Conservation (phyloP, 306 rosid species). For the Oxytropis ochrocephala region DNA sequence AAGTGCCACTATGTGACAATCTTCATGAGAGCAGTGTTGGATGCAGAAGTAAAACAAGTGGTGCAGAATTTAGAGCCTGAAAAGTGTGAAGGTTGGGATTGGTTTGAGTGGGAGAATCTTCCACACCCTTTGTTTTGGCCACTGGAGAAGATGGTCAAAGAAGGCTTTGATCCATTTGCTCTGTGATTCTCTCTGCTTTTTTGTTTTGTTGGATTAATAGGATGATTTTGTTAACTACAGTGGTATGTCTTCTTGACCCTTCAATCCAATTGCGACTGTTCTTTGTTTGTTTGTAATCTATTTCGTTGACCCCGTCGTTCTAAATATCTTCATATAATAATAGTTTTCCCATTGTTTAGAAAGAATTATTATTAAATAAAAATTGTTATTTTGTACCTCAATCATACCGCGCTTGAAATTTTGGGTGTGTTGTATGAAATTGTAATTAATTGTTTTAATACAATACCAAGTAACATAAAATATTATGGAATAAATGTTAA, state of each 20-base stretch:
- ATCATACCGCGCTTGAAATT: too few relatives aligned
- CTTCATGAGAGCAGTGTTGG: conserved; percentile 41
- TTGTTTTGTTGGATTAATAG: not conserved
- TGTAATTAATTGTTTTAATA: too few relatives aligned
- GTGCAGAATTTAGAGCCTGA: conserved; percentile 57
- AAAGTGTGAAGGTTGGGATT: conserved; percentile 77
- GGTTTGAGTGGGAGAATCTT: conserved; percentile 55
- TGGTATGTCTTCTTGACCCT: not conserved
- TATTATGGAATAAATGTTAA: too few relatives aligned
- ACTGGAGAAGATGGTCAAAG: conserved; percentile 34
- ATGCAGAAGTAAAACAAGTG: conserved; percentile 19
- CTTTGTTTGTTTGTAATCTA: too few relatives aligned
- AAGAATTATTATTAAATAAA: too few relatives aligned
- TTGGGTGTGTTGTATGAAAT: too few relatives aligned
- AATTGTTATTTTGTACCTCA: too few relatives aligned
- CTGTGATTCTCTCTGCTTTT: not conserved
- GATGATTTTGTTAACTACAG: not conserved
- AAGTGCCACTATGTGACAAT: conserved; percentile 55
- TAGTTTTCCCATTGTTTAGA: too few relatives aligned
- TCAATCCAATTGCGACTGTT: too few relatives aligned
- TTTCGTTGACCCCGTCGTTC: too few relatives aligned
- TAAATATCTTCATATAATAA: too few relatives aligned
- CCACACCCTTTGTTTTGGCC: conserved; percentile 73
- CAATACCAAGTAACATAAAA: too few relatives aligned
- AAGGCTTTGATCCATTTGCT: conserved; percentile 57